Base-by-base conservation (phyloP, 2,329 filamentous ascomycete genomes). In the Xylaria sp. region DNA sequence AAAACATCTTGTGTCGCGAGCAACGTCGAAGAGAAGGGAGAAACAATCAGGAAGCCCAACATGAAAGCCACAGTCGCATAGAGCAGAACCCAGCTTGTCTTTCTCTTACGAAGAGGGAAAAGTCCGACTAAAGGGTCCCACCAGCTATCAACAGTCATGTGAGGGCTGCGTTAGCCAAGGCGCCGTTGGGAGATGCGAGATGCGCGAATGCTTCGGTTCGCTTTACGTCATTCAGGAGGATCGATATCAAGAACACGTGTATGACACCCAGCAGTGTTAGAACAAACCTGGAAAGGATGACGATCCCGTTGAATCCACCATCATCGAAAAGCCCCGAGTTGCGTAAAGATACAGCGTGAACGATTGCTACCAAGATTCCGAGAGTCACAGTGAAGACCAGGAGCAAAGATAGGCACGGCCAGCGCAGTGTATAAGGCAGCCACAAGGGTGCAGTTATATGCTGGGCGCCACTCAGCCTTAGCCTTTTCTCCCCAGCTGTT, bases 361-460 rank as follows among this genome's bases (percentile, higher is more conserved):
- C 13, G 2, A 39, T 21, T 6, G 49, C 38, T 3, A 56, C 44
- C 5, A 45, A n/a, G 7, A 58, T 37, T 40, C 54, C 57, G n/a
- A 60, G 18, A 2, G 56, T 29, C 43, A 42, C 49, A n/a, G 46
- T n/a, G 49, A 50, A 53, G 43, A 37, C 19, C 20, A 53, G n/a
- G 9, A 39, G 52, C 16, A 40, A 16, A 2, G 47, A 51, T 16
- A 58, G 22, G 9, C 9, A 54, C 7, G 38, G 52, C 54, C 57
- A 56, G 19, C 54, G 55, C 6, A 60, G 44, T n/a, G 52, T 44
- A 43, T 58, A 53, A 18, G 57, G 57, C n/a, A 60, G 57, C 57
- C 55, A 60, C n/a, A n/a, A n/a, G n/a, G n/a, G n/a, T n/a, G n/a
- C n/a, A n/a, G n/a, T n/a, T n/a, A n/a, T n/a, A n/a, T n/a, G n/a